phyloP scores from a whole-genome alignment of 1,284 basidiomycete species.

The Phellopilus nigrolimitatus region DNA sequence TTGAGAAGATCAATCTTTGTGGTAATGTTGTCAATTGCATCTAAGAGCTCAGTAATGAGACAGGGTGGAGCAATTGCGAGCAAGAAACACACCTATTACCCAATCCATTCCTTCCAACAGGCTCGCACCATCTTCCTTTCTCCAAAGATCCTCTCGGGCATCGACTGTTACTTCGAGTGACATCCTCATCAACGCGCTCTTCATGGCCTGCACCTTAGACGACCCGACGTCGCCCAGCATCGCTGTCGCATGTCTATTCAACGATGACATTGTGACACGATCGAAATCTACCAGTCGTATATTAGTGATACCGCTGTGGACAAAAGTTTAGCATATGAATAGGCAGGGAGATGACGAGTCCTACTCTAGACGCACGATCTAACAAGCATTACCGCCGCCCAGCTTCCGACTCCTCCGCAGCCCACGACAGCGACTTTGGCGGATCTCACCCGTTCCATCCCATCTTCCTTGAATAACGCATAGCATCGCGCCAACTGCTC shows the following conservation, averaged over 20 bases:
- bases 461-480: constrained; percentile 89
- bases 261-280: constrained; percentile 86
- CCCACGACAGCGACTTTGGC: constrained; percentile 87
- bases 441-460: constrained; percentile 76
- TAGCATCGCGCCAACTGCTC: constrained; percentile 94
- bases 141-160: constrained; percentile 78
- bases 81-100: constrained; percentile 65
- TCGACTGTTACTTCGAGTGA: constrained; percentile 75
- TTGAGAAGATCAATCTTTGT: constrained; percentile 90
- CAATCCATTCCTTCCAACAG: constrained; percentile 82
- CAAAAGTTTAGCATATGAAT: constrained; percentile 13
- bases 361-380: constrained; percentile 58
- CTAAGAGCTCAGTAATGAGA: constrained; percentile 34
- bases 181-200: constrained; percentile 69
- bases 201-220: constrained; percentile 86
- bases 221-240: constrained; percentile 87
- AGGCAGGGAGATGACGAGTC: constrained; percentile 1
- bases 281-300: constrained; percentile 86
- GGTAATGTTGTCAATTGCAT: constrained; percentile 95
- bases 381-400: constrained; percentile 92
- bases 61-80: constrained; percentile 20
- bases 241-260: constrained; percentile 96
- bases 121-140: constrained; percentile 65
- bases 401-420: constrained; percentile 94
- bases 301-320: constrained; percentile 59